Percentiles rank a stretch among this genome's conserved stretches.
phyloP scores from a whole-genome alignment of 2,329 filamentous ascomycete genomes.

The Grosmannia huntii region DNA sequence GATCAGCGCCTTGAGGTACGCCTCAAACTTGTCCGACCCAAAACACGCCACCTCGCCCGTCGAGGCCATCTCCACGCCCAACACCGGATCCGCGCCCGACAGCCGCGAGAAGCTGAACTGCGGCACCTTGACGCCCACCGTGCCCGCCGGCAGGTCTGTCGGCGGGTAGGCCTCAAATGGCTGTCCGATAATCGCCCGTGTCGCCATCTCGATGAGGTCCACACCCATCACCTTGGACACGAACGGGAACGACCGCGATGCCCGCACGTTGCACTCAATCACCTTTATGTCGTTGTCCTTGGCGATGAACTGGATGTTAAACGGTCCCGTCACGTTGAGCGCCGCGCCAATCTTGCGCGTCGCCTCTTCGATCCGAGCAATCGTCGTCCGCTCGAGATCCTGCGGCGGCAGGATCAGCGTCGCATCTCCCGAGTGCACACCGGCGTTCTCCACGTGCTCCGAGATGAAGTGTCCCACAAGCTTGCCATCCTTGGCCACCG shows the following conservation, averaged over 20 bases:
- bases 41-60: slow-evolving; percentile 98
- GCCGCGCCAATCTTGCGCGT: slow-evolving; percentile 91
- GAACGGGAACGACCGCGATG: slow-evolving; percentile 93
- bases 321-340: slow-evolving; percentile 89
- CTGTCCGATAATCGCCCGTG: slow-evolving; percentile 84
- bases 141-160: slow-evolving; percentile 61
- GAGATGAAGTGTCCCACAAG: slow-evolving; percentile 96
- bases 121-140: slow-evolving; percentile 93
- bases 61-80: slow-evolving; percentile 98
- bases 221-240: slow-evolving; percentile 98
- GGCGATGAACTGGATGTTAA: slow-evolving; percentile 98
- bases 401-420: slow-evolving; percentile 91
- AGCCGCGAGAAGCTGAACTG: slow-evolving; percentile 98
- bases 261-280: slow-evolving; percentile 96
- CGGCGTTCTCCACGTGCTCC: slow-evolving; percentile 96
- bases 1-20: slow-evolving; percentile 90
- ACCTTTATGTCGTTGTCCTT: slow-evolving; percentile 99
- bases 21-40: slow-evolving; percentile 90
- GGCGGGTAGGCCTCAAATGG: slow-evolving; percentile 74
- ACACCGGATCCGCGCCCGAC: slow-evolving; percentile 87
- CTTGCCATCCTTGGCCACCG: slow-evolving; percentile 78
- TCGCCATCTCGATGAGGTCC: slow-evolving; percentile 96
- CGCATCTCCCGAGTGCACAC: slow-evolving; percentile 95
- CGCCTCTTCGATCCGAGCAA: slow-evolving; percentile 82
- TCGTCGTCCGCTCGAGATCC: slow-evolving; percentile 80